phyloP scores from a whole-genome alignment of 257 asterid genomes.

The Solanum tarijense region DNA sequence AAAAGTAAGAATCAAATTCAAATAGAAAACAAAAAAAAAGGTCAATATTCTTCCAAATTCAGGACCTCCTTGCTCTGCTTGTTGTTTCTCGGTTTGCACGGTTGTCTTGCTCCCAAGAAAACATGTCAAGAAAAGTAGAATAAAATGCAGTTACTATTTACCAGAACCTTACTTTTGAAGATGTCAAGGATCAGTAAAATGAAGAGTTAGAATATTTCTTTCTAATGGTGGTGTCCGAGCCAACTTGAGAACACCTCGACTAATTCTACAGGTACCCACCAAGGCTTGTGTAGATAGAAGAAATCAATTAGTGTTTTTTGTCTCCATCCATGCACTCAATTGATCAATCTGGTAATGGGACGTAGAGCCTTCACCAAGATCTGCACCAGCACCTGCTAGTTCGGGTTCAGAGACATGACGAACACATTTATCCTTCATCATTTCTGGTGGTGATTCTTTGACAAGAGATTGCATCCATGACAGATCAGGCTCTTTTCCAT shows the following conservation, averaged over 20 bases:
- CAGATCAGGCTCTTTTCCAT: constrained; percentile 60
- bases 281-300: not conserved
- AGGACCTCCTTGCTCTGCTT: constrained; percentile 10
- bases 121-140: constrained; percentile 17
- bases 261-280: not conserved
- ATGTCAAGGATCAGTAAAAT: constrained; percentile 17
- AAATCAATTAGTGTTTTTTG: not conserved
- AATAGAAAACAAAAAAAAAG: not conserved
- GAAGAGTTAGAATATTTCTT: not conserved
- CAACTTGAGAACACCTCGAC: not conserved
- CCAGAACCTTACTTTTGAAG: constrained; percentile 12
- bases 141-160: constrained; percentile 12
- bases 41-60: constrained; percentile 12
- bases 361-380: constrained; percentile 22
- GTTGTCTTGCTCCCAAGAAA: constrained; percentile 22
- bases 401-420: constrained; percentile 14
- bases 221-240: not conserved
- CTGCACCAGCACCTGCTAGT: constrained; percentile 13
- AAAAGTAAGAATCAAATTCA: constrained; percentile 7
- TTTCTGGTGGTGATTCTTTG: constrained; percentile 59
- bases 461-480: constrained; percentile 72
- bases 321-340: constrained; percentile 46
- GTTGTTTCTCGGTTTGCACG: constrained; percentile 7
- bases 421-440: constrained; percentile 39
- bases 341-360: constrained; percentile 28